Conservation (phyloP, 2,329 filamentous ascomycete species). For the Ceratocystis cacaofunesta region DNA sequence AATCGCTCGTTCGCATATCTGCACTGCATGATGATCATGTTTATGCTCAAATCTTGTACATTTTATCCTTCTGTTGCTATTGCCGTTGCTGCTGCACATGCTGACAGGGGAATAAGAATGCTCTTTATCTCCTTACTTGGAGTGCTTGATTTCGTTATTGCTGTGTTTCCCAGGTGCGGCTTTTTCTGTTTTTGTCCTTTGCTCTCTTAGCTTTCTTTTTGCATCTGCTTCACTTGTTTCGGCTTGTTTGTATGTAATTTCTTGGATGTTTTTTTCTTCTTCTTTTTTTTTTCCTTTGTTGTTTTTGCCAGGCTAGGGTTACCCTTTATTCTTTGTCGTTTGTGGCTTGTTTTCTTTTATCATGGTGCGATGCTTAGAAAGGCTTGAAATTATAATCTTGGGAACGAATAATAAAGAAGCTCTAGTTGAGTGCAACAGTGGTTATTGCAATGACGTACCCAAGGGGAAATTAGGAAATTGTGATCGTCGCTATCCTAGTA, state of each 20-base stretch:
- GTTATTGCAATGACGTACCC: background rate
- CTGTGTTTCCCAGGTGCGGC: background rate
- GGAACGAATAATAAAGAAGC: background rate
- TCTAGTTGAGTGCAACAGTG: background rate
- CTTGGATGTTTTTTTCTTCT: background rate
- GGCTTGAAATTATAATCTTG: background rate
- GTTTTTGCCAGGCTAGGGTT: background rate
- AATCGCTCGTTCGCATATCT: background rate
- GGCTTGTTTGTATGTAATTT: slow-evolving; percentile 3
- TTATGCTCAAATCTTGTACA: background rate
- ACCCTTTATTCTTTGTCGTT: background rate
- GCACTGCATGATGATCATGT: background rate
- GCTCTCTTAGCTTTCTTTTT: background rate
- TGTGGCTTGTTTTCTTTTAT: background rate
- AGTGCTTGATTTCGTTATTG: slow-evolving; percentile 15
- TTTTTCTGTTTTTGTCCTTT: slow-evolving; percentile 1
- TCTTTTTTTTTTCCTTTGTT: background rate
- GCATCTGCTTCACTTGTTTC: background rate
- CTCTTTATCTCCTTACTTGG: background rate
- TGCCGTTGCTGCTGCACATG: background rate
- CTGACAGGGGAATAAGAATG: background rate
- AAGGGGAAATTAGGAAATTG: no score
- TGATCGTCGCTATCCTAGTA: no score
- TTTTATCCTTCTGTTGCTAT: background rate
- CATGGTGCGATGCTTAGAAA: background rate